Evolutionary conservation across 1,139 yeast species (phyloP).

Genomic region (Yamadazyma mexicana): DNA sequence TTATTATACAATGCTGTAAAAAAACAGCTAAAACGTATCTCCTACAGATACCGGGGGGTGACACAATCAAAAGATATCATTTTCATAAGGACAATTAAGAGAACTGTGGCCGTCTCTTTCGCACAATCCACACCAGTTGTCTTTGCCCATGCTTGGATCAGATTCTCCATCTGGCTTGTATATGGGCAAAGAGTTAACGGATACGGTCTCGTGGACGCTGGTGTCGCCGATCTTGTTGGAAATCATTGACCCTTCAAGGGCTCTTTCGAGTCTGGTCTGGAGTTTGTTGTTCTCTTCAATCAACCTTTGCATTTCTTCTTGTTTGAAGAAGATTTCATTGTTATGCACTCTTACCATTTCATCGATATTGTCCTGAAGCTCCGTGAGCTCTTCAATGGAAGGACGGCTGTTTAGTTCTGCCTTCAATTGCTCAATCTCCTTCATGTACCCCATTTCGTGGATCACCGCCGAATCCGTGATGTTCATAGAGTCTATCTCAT

Average conservation of each 20-base stretch:
- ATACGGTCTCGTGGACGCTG: conserved; percentile 13
- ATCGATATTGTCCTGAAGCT: conserved; percentile 30
- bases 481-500: conserved; percentile 16
- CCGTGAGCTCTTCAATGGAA: conserved; percentile 30
- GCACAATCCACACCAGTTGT: conserved; percentile 89
- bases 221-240: conserved; percentile 13
- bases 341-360: conserved; percentile 33
- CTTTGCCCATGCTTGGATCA: conserved; percentile 76
- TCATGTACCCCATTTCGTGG: conserved; percentile 11
- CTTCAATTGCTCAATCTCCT: conserved; percentile 22
- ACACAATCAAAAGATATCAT: conserved; percentile 54
- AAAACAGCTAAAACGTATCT: no score
- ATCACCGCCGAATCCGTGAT: conserved; percentile 17
- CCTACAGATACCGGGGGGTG: no score
- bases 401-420: conserved; percentile 32
- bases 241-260: conserved; percentile 14
- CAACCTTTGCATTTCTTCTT: conserved; percentile 26
- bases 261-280: conserved; percentile 17
- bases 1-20: conserved; percentile 1
- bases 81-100: conserved; percentile 83
- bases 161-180: conserved; percentile 48
- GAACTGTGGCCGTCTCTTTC: conserved; percentile 88
- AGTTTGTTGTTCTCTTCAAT: conserved; percentile 21
- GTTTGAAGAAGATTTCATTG: conserved; percentile 29
- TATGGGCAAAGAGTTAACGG: conserved; percentile 40